Base-by-base conservation (phyloP, 2,329 filamentous ascomycete species). In the Trichoderma polysporum region DNA sequence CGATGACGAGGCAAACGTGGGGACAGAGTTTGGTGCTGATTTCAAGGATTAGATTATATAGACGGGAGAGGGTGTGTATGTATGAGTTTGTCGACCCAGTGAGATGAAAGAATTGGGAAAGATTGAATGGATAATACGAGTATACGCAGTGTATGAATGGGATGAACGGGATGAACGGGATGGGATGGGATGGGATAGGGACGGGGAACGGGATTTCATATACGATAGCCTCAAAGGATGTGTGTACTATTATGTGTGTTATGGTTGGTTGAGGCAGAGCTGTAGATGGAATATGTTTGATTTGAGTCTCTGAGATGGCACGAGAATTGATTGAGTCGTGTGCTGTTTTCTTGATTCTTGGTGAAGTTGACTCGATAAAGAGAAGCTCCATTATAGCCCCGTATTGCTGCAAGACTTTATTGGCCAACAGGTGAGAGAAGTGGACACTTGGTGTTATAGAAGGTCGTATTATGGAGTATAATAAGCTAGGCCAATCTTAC, bases 1-100 rank as follows among this genome's bases (percentile, higher is more conserved):
- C 41, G 85, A 88, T 66, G 85, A 85, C 41, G 84, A 85, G 13
- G 82, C 53, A 9, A 85, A 85, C 45, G 84, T 85, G 12, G 82
- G 49, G 29, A 45, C 66, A 19, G 52, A 67, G 58, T 52, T 45
- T 56, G 82, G 83, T 4, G 59, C 45, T 29, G 63, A 68, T 49
- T 60, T 67, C 7, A 41, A 62, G 63, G 62, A 37, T 22, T 66
- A 66, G 62, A 54, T 52, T 53, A 53, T 63, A 63, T 63, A 63
- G 60, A 63, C 49, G 22, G 45, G 45, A 35, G 47, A 41, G n/a
- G n/a, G 25, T 47, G 25, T 47, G 19, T 56, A 64, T 66, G 63
- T 33, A 63, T 45, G 49, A 54, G 49, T 33, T 54, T 59, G 41
- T 37, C 4, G 54, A 39, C 25, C 8, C 22, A 15, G n/a, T 10